phyloP scores from a whole-genome alignment of 768 basidiomycete species.

The Lepiota venenata region DNA sequence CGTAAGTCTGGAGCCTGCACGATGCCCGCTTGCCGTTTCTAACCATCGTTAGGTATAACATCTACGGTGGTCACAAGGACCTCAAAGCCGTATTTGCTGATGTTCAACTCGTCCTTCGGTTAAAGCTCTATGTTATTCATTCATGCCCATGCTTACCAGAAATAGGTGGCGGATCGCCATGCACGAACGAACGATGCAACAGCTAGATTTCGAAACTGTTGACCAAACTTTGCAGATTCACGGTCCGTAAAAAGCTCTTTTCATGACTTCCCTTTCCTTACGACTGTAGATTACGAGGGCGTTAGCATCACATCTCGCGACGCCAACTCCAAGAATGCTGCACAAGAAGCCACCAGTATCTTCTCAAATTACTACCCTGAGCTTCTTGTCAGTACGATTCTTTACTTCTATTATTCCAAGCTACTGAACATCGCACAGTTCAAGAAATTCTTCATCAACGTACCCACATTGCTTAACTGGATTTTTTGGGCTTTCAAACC shows the following conservation, averaged over 20 bases:
- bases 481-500: slow-evolving; percentile 85
- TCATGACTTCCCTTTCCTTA: background rate
- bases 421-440: slow-evolving; percentile 36
- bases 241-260: slow-evolving; percentile 31
- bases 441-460: slow-evolving; percentile 80
- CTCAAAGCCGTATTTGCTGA: slow-evolving; percentile 74
- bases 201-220: slow-evolving; percentile 68
- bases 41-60: slow-evolving; percentile 54
- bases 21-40: background rate
- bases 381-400: slow-evolving; percentile 48
- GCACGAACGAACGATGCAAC: slow-evolving; percentile 63
- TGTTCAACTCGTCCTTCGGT: slow-evolving; percentile 74
- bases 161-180: slow-evolving; percentile 75
- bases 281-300: slow-evolving; percentile 65
- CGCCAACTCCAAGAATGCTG: slow-evolving; percentile 74
- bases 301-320: slow-evolving; percentile 63
- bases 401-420: background rate
- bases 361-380: slow-evolving; percentile 81
- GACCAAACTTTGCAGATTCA: slow-evolving; percentile 77
- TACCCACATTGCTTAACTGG: slow-evolving; percentile 74
- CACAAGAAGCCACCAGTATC: slow-evolving; percentile 68
- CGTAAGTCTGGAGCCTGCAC: slow-evolving; percentile 38
- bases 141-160: slow-evolving; percentile 5
- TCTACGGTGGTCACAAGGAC: slow-evolving; percentile 72
- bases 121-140: background rate